Percentiles rank a stretch among this genome's conserved stretches.
Conservation (phyloP, 2,329 filamentous ascomycete species). For the Orbilia brochopaga region DNA sequence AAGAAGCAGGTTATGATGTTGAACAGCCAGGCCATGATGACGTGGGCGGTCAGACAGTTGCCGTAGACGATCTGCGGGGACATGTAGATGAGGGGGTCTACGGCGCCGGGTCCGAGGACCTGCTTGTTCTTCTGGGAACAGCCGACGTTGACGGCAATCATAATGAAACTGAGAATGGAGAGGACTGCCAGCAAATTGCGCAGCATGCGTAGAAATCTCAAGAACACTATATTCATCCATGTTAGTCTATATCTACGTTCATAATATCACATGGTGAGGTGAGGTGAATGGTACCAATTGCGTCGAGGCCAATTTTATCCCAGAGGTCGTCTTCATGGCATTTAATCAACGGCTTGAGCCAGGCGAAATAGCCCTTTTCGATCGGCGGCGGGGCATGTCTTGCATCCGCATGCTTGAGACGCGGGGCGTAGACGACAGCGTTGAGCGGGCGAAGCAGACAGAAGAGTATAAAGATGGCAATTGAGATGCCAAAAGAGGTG, state of each 20-base stretch:
- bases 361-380: slow-evolving; percentile 84
- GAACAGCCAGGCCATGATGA: slow-evolving; percentile 69
- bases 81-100: slow-evolving; percentile 63
- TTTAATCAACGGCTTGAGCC: slow-evolving; percentile 77
- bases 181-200: slow-evolving; percentile 46
- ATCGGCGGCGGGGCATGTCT: slow-evolving; percentile 86
- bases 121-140: slow-evolving; percentile 50
- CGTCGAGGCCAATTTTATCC: slow-evolving; percentile 86
- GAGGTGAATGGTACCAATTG: slow-evolving; percentile 62
- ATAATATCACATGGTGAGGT: slow-evolving; percentile 47
- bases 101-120: neutral
- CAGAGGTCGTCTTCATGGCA: slow-evolving; percentile 79
- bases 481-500: slow-evolving; percentile 77
- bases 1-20: slow-evolving; percentile 78
- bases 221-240: slow-evolving; percentile 35
- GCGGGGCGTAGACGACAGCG: slow-evolving; percentile 89
- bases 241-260: too few species aligned
- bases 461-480: slow-evolving; percentile 77
- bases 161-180: slow-evolving; percentile 28
- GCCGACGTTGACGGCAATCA: slow-evolving; percentile 35
- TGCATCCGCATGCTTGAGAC: slow-evolving; percentile 88
- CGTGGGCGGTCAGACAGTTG: slow-evolving; percentile 66
- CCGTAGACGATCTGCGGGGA: slow-evolving; percentile 66
- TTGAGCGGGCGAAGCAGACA: slow-evolving; percentile 90
- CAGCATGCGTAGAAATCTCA: slow-evolving; percentile 49